Evolutionary conservation across 2,329 filamentous ascomycete genomes (phyloP), one percentile per base, ranked within the genome.

Genomic region (Didymella segeticola): DNA sequence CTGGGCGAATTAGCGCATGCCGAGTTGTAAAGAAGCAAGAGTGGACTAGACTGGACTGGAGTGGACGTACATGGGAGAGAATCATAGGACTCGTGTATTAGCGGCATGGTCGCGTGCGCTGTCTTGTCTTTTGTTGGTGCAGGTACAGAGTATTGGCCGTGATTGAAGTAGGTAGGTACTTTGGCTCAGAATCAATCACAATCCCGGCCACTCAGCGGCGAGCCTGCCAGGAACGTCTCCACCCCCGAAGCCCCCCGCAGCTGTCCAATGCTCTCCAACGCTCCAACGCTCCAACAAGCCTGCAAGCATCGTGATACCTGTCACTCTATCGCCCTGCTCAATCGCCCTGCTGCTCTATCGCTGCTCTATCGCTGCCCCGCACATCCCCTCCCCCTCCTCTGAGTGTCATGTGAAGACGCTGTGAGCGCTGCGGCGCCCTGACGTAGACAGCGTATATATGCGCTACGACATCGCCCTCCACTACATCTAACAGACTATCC

Each of bases 61-160:
- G 2, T 38, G n/a, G 22, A 67, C 84, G 62, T 83, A 92, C 90
- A 93, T 42, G 90, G 90, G 19, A 96, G 86, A 19, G 89, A 91
- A 71, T 95, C 90, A 77, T 92, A 88, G 57, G 88, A 83, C 72
- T 85, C 84, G 59, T 84, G 84, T 58, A 88, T 86, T 55, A 89
- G 80, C 58, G 88, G 83, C 87, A 90, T 89, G 59, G 70, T 78
- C 62, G 57, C n/a, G n/a, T n/a, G n/a, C n/a, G n/a, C n/a, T n/a
- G n/a, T n/a, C n/a, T n/a, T n/a, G n/a, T n/a, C n/a, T n/a, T n/a
- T n/a, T 30, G 37, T 49, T 50, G 26, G 51, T 20, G 58, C 37
- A 19, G 20, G 37, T 43, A 38, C 20, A 31, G 38, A 27, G 34
- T 23, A 47, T 37, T 34, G 39, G 49, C 49, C 53, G n/a, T 5